phyloP scores from a whole-genome alignment of 1,284 basidiomycete species.

The Fomitopsis palustris region DNA sequence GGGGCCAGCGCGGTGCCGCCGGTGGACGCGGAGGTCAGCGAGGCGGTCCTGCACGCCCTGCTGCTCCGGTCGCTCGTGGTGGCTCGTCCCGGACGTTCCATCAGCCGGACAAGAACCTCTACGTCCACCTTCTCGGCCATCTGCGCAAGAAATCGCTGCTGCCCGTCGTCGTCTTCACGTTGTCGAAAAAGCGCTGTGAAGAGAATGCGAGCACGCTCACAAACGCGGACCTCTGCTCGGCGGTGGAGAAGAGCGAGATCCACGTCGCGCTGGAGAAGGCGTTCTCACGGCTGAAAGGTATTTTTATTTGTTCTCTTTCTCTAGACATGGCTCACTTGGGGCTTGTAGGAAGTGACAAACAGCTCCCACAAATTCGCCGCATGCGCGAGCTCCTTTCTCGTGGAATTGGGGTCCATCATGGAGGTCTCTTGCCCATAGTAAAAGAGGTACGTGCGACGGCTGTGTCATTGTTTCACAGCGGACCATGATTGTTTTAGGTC shows the following conservation, averaged over 20 bases:
- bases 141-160: slow-evolving; percentile 85
- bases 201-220: slow-evolving; percentile 91
- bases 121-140: slow-evolving; percentile 88
- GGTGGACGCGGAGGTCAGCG: slow-evolving; percentile 42
- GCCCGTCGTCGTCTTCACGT: slow-evolving; percentile 95
- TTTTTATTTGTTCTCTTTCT: slow-evolving; percentile 26
- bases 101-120: slow-evolving; percentile 84
- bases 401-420: slow-evolving; percentile 97
- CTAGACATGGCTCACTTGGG: neutral
- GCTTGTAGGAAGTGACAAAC: slow-evolving; percentile 78
- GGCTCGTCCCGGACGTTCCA: slow-evolving; percentile 61
- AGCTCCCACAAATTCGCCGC: slow-evolving; percentile 90
- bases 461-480: neutral
- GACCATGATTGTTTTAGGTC: slow-evolving; percentile 45
- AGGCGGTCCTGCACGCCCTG: slow-evolving; percentile 46
- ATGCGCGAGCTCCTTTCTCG: slow-evolving; percentile 91
- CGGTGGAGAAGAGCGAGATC: slow-evolving; percentile 93
- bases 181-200: slow-evolving; percentile 96
- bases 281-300: slow-evolving; percentile 87
- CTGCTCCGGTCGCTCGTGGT: slow-evolving; percentile 44
- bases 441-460: slow-evolving; percentile 70
- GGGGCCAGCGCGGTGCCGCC: slow-evolving; percentile 52
- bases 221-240: slow-evolving; percentile 85
- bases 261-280: slow-evolving; percentile 95
- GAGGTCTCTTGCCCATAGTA: slow-evolving; percentile 93